phyloP scores from a whole-genome alignment of 176 grass and related monocot species.

The Aegilops umbellulata region DNA sequence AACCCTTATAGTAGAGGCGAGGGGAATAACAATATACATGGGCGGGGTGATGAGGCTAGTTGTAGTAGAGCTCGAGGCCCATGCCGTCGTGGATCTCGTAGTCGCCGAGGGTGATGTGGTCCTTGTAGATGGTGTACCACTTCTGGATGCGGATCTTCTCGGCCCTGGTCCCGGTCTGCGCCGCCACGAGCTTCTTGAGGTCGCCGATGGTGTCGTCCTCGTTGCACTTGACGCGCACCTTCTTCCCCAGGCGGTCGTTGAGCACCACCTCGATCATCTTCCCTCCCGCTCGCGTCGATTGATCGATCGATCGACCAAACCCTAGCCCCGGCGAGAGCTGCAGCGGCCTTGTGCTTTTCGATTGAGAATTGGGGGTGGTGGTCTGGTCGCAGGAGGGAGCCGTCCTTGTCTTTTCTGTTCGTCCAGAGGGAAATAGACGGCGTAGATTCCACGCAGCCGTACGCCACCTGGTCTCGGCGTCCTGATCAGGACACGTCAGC shows the following conservation, averaged over 20 bases:
- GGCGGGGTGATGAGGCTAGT: constrained; percentile 24
- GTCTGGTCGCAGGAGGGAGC: neutral
- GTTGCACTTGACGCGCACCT: constrained; percentile 99
- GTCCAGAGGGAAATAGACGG: neutral
- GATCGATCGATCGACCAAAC: constrained; percentile 7
- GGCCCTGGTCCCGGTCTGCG: constrained; percentile 86
- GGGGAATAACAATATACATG: neutral
- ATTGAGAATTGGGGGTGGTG: neutral
- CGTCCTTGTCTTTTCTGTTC: neutral
- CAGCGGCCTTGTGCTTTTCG: neutral
- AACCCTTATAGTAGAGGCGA: neutral
- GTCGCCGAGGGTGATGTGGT: constrained; percentile 98
- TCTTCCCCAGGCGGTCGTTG: constrained; percentile 97
- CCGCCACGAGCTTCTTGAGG: constrained; percentile 99
- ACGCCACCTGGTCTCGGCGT: neutral
- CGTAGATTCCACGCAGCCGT: neutral
- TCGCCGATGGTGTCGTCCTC: constrained; percentile 99
- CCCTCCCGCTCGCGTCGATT: neutral
- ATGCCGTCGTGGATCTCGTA: constrained; percentile 99
- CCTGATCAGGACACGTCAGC: neutral
- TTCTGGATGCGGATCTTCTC: constrained; percentile 99
- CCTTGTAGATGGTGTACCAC: constrained; percentile 99
- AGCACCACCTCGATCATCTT: constrained; percentile 99
- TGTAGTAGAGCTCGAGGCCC: constrained; percentile 99
- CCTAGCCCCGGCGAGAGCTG: constrained; percentile 10